Base-by-base conservation (phyloP, 306 rosid genomes). In the Rosa chinensis region DNA sequence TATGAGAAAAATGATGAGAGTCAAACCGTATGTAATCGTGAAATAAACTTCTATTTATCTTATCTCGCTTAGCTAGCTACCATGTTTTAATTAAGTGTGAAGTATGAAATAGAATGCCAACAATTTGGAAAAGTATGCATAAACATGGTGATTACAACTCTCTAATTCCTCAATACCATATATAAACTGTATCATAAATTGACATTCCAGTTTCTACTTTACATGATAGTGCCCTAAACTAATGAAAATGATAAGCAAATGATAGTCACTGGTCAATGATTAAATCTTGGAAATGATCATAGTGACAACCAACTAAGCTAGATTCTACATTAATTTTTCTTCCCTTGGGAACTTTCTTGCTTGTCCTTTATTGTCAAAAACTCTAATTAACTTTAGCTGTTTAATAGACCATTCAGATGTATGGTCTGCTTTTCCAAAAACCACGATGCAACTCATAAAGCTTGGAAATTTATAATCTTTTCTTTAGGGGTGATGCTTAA, bases 371-470 rank as follows among this genome's bases (percentile, higher is more conserved):
- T 37, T 66, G 72, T 8, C 35, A 17, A 10, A 17, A 66, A 35
- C 44, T 64, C 35, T 35, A 14, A 35, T 37, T 17, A 64, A 66
- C 47, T 39, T 39, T 32, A 7, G 12, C 49, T 18, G 47, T 39
- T 17, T 18, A 18, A 39, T 39, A 39, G 49, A 66, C 72, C 21
- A 66, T n/a, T 67, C 48, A 66, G 71, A 35, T 66, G 71, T 66
- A 66, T 66, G 45, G 71, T 66, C 45, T 66, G 47, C 45, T 66
- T 64, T 37, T 37, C 42, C 39, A 28, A 21, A 25, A 37, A 62
- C 8, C 42, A 28, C 21, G 7, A 59, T 21, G 35, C 21, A 28
- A 64, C 70, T 5, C 70, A 32, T 35, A 13, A 64, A 64, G 44
- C 10, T 64, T 35, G 44, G 70, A 37, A 32, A 64, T 13, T 64